Percentiles rank a stretch among this genome's conserved stretches.
Conservation (phyloP, 164 flowering plant genomes). For the Nymphaea colorata region DNA sequence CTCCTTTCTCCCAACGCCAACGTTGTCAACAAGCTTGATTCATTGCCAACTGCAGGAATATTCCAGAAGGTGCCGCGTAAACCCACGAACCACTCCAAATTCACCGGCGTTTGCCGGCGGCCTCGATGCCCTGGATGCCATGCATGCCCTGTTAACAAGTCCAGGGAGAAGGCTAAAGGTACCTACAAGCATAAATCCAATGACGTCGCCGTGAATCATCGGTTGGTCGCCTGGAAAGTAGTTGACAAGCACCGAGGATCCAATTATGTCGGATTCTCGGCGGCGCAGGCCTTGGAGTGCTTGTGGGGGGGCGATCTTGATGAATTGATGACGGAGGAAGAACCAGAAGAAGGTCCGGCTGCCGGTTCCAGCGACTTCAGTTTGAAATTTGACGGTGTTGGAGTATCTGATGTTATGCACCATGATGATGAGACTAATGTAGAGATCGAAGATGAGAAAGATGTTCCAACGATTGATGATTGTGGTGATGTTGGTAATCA, state of each 20-base stretch:
- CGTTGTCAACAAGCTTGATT: constrained; percentile 17
- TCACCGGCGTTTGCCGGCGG: constrained; percentile 48
- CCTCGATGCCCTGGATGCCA: constrained; percentile 37
- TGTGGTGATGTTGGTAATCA: not conserved
- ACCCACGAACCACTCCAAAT: constrained; percentile 85
- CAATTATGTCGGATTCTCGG: not conserved
- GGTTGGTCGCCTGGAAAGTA: constrained; percentile 9
- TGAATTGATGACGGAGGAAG: not conserved
- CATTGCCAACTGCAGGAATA: constrained; percentile 45
- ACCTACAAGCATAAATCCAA: constrained; percentile 23
- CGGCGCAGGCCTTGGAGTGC: not conserved
- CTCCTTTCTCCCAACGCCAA: constrained; percentile 21
- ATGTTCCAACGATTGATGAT: not conserved
- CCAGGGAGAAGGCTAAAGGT: constrained; percentile 54
- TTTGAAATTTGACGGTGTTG: not conserved
- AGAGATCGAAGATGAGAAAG: not conserved
- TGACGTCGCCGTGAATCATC: constrained; percentile 13
- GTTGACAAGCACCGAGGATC: constrained; percentile 12
- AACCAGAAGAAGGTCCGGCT: not conserved
- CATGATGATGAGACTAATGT: no score
- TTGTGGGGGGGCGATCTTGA: not conserved
- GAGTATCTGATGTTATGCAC: not conserved
- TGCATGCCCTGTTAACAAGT: constrained; percentile 30
- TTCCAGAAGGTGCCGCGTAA: constrained; percentile 45
- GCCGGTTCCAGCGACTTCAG: not conserved